Conservation (phyloP, 306 rosid species). For the Begonia loranthoides region DNA sequence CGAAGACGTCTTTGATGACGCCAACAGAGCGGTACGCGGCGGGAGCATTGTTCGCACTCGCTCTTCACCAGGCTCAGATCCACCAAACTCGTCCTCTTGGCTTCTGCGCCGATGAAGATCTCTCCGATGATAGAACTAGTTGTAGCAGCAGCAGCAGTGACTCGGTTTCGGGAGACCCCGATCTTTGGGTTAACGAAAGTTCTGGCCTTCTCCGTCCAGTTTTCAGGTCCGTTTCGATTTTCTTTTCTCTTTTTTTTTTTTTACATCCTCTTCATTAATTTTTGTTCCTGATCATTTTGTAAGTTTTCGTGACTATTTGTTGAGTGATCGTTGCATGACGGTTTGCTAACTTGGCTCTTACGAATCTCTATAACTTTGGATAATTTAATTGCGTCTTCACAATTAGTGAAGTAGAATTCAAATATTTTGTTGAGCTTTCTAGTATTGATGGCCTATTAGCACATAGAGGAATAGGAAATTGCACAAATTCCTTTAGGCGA, state of each 20-base stretch:
- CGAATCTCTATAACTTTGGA: too few species aligned
- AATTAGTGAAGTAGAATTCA: too few species aligned
- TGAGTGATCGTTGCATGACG: background rate
- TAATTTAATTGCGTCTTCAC: too few species aligned
- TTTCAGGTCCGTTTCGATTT: slow-evolving; percentile 29
- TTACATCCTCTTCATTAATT: too few species aligned
- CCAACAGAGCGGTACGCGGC: slow-evolving; percentile 69
- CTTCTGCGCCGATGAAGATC: slow-evolving; percentile 8
- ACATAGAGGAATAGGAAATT: too few species aligned
- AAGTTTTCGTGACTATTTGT: too few species aligned
- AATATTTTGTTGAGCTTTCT: too few species aligned
- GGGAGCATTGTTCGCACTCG: slow-evolving; percentile 53
- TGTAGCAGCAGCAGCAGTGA: slow-evolving; percentile 36
- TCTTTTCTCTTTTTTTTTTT: background rate
- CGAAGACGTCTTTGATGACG: slow-evolving; percentile 34
- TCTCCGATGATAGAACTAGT: slow-evolving; percentile 25
- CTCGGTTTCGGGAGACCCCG: slow-evolving; percentile 54
- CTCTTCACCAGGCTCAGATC: slow-evolving; percentile 60
- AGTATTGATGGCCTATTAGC: too few species aligned
- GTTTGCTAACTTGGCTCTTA: background rate
- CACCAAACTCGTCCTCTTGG: slow-evolving; percentile 40
- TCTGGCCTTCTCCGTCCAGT: slow-evolving; percentile 61
- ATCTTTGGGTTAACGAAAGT: slow-evolving; percentile 51
- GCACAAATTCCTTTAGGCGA: too few species aligned
- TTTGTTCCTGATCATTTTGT: too few species aligned